phyloP scores from a whole-genome alignment of 2,329 filamentous ascomycete genomes.

The Achaetomium macrosporum region DNA sequence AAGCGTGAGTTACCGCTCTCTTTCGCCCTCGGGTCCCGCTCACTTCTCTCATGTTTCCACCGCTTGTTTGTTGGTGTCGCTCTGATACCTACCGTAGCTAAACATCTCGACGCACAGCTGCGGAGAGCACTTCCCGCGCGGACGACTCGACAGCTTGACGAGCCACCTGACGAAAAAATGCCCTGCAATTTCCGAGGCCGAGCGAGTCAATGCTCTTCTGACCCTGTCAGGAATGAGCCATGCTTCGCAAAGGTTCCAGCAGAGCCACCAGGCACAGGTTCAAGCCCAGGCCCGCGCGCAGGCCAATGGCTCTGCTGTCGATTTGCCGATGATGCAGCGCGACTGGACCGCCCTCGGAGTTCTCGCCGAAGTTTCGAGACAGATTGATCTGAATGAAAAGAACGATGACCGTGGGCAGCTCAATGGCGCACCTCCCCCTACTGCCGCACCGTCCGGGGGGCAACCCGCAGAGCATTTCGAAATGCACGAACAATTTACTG shows the following conservation, averaged over 20 bases:
- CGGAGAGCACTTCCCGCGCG: constrained; percentile 85
- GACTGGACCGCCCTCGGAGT: constrained; percentile 78
- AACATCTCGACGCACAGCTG: constrained; percentile 38
- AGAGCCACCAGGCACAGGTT: constrained; percentile 23
- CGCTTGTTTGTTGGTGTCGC: constrained; percentile 2
- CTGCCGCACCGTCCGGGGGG: constrained; percentile 15
- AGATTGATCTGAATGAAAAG: constrained; percentile 63
- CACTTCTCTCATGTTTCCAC: not conserved
- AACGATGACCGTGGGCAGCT: constrained; percentile 45
- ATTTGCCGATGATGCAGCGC: constrained; percentile 36
- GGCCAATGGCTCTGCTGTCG: constrained; percentile 26
- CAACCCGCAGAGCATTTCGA: constrained; percentile 40
- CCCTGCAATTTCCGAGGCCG: constrained; percentile 66
- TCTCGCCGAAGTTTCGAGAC: constrained; percentile 79
- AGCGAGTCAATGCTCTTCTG: constrained; percentile 68
- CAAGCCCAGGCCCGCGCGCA: constrained; percentile 21
- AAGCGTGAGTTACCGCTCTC: constrained; percentile 38
- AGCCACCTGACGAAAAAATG: constrained; percentile 84
- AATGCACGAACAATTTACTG: constrained; percentile 52
- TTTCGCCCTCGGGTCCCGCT: not conserved
- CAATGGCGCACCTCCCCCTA: constrained; percentile 22
- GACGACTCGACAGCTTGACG: constrained; percentile 75
- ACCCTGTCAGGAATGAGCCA: constrained; percentile 65
- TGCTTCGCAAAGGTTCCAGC: constrained; percentile 31
- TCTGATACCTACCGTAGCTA: not conserved